Base-by-base conservation (phyloP, 2,329 filamentous ascomycete species). In the Microsporum ferrugineum region DNA sequence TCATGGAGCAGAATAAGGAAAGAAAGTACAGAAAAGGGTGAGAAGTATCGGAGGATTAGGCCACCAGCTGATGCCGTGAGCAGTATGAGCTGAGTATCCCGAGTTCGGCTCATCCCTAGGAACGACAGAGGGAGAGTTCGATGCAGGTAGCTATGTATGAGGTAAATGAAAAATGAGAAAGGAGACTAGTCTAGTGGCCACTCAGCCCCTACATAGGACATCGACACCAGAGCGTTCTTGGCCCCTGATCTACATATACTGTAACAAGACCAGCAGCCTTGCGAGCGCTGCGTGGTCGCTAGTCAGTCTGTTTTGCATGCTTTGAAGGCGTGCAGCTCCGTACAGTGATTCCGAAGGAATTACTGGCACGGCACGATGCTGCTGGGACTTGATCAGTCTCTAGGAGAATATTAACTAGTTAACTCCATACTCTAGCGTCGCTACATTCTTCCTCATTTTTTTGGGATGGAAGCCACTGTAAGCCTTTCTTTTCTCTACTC, bases 21-120 rank as follows among this genome's bases (percentile, higher is more conserved):
- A 36, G 51, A 38, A 34, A 55, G 1, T 5, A 36, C 29, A 36
- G 36, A 55, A 55, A 36, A 31, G 51, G 51, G 51, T 55, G 51
- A 2, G 36, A 17, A 8, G n/a, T 17, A 55, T 55, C 51, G 51
- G 51, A 55, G 51, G 51, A 55, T 55, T 55, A 55, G 51, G 14
- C n/a, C 31, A 34, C 51, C 51, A 55, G 51, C 51, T 55, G 51
- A 55, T 55, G 27, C n/a, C 51, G 51, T n/a, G 33, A 55, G 51
- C 31, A 29, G 31, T 55, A 55, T 38, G 51, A 36, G 29, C 51
- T 55, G 51, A 55, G 39, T n/a, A 47, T 55, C 8, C 51, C 29
- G 51, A n/a, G 31, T 23, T 36, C 51, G 29, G 51, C 33, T 55
- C 51, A 55, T 23, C n/a, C n/a, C 51, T n/a, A 36, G 51, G 12